These are phyloP conservation scores for Vigna reflexopilosa DNA, from an alignment of 306 rosid species.

Conservation along the genomic window DNA sequence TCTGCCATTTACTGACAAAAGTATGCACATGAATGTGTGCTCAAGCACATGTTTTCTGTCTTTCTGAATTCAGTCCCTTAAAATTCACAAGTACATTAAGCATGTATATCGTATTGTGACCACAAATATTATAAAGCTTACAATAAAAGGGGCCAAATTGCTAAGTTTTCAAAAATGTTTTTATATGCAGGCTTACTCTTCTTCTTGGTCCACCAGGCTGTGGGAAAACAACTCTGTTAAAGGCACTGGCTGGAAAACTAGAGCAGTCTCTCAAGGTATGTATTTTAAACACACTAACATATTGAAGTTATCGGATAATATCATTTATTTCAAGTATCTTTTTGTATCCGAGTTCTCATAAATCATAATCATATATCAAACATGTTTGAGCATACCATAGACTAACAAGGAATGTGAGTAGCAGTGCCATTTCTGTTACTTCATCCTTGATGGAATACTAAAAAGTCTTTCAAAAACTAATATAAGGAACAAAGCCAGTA, in stretches of 20 bases:
- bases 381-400: constrained; percentile 17
- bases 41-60: constrained; percentile 20
- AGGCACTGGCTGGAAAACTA: constrained; percentile 64
- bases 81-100: not conserved
- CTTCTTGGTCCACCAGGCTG: constrained; percentile 70
- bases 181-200: constrained; percentile 67
- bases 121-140: constrained; percentile 16
- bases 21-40: constrained; percentile 19
- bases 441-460: constrained; percentile 14
- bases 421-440: constrained; percentile 22
- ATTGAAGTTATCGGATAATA: constrained; percentile 14
- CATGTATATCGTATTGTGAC: not conserved
- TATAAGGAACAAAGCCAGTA: constrained; percentile 23
- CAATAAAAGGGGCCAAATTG: constrained; percentile 22
- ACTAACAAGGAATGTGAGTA: constrained; percentile 27
- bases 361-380: constrained; percentile 14
- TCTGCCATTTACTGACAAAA: constrained; percentile 17
- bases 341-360: constrained; percentile 20
- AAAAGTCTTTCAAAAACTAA: constrained; percentile 30
- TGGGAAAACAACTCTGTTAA: constrained; percentile 62
- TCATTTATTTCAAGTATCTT: constrained; percentile 24
- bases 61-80: constrained; percentile 13
- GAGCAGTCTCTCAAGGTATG: constrained; percentile 61
- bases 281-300: constrained; percentile 26
- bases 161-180: constrained; percentile 46